Base-by-base conservation (phyloP, 2,329 filamentous ascomycete genomes). In the Ilyonectria mors-panacis region DNA sequence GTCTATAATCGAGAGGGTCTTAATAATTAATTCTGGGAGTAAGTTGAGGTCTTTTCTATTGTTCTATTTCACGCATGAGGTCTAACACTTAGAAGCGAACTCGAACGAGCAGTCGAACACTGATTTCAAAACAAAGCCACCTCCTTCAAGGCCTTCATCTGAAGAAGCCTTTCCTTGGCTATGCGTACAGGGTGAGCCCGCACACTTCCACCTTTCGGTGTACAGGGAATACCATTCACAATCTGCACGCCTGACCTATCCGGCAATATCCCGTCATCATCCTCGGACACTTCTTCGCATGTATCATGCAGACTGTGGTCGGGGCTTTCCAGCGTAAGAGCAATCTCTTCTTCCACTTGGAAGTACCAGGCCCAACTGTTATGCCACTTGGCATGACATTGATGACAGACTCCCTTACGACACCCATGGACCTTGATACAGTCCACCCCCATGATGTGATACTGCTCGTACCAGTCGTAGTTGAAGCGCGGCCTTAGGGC, bases 381-480 rank as follows among this genome's bases (percentile, higher is more conserved):
- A 9, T 73, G 68, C 73, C 73, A 74, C 28, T 65, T 58, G 39
- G 68, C 60, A 42, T 75, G 73, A 28, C 73, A 75, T 17, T 50
- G 3, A 19, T 75, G 71, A 13, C 71, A 75, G 17, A 47, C 44
- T 15, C 56, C 60, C 13, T 59, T 59, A 28, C 10, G 10, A 30
- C 71, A 75, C 5, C 53, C 37, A n/a, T 73, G 73, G 3, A 75
- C 73, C n/a, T 57, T 51, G 59, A 51, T n/a, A 15, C 71, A 74
- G 2, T 74, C 66, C n/a, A 42, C 10, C 1, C 73, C 70, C 8
- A 70, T 21, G 9, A 7, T 9, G 45, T 75, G 73, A 19, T 47
- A 67, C 56, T 75, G 71, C 42, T 75, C 73, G 12, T 71, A 74
- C 73, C 73, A 75, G 37, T 69, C 70, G 59, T 70, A 65, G 30